These are phyloP conservation scores for Salvia miltiorrhiza DNA, from an alignment of 257 asterid species.

Conservation along the genomic window DNA sequence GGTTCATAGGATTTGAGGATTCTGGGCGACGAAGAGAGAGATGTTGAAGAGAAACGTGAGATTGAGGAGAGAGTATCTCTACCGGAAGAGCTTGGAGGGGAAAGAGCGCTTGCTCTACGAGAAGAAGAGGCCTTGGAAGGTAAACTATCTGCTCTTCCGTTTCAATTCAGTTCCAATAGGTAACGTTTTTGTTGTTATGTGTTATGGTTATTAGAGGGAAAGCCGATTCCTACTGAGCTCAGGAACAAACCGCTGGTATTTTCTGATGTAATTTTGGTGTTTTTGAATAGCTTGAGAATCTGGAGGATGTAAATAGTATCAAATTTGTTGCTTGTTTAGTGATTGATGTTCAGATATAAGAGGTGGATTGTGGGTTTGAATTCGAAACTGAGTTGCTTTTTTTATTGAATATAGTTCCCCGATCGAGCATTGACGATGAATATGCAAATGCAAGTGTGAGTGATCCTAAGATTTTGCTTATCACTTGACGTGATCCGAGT, in stretches of 20 bases:
- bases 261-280: background rate
- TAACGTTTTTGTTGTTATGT: background rate
- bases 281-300: background rate
- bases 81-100: conserved; percentile 89
- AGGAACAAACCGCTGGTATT: conserved; percentile 72
- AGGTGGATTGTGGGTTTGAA: background rate
- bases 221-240: conserved; percentile 97
- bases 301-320: background rate
- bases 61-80: conserved; percentile 76
- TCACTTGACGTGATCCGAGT: conserved; percentile 90
- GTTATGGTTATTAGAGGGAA: conserved; percentile 56
- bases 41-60: conserved; percentile 85
- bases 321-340: background rate
- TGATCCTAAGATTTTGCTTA: conserved; percentile 88
- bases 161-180: background rate
- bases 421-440: conserved; percentile 88
- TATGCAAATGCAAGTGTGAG: conserved; percentile 70
- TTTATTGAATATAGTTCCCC: conserved; percentile 56
- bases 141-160: background rate
- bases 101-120: conserved; percentile 81
- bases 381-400: background rate
- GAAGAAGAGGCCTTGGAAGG: conserved; percentile 89
- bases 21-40: background rate
- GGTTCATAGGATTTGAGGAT: no score
- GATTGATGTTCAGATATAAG: background rate